phyloP scores from a whole-genome alignment of 2,329 filamentous ascomycete genomes.

The Pochonia chlamydosporia region DNA sequence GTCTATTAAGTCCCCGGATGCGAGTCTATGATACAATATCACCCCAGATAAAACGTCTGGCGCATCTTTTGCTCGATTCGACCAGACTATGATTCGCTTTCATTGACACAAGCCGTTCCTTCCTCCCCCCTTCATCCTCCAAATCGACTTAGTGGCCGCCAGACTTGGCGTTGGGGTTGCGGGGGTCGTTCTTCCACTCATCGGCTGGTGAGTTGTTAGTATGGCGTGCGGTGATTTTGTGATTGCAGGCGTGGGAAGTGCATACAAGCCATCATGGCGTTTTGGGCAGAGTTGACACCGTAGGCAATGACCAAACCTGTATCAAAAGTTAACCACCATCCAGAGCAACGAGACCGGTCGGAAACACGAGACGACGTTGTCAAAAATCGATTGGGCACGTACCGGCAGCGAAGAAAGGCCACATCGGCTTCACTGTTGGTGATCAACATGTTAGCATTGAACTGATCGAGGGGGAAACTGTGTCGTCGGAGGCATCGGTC shows the following conservation, averaged over 20 bases:
- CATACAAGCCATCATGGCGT: constrained; percentile 70
- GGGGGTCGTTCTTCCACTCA: constrained; percentile 95
- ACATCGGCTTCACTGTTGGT: constrained; percentile 74
- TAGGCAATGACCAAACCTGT: constrained; percentile 81
- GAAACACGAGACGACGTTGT: background rate
- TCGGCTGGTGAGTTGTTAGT: constrained; percentile 54
- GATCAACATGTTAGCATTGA: constrained; percentile 14
- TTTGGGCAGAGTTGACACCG: constrained; percentile 82
- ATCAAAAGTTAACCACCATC: background rate
- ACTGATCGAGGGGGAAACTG: constrained; percentile 9
- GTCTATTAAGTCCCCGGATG: constrained; percentile 28
- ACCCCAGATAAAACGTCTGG: constrained; percentile 17
- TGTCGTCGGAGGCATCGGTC: too few species aligned
- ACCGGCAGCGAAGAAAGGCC: constrained; percentile 93
- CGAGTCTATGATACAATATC: constrained; percentile 39
- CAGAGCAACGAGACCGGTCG: background rate
- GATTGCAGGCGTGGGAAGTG: constrained; percentile 4
- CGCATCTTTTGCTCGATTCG: constrained; percentile 16
- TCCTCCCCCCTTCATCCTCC: constrained; percentile 15
- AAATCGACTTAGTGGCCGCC: constrained; percentile 36
- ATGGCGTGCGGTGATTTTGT: background rate
- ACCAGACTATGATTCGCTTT: constrained; percentile 18
- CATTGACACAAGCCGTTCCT: constrained; percentile 7
- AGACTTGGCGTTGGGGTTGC: constrained; percentile 63
- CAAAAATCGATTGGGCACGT: constrained; percentile 38